Conservation (phyloP, 768 basidiomycete genomes). For the Dacryopinax primogenitus region DNA sequence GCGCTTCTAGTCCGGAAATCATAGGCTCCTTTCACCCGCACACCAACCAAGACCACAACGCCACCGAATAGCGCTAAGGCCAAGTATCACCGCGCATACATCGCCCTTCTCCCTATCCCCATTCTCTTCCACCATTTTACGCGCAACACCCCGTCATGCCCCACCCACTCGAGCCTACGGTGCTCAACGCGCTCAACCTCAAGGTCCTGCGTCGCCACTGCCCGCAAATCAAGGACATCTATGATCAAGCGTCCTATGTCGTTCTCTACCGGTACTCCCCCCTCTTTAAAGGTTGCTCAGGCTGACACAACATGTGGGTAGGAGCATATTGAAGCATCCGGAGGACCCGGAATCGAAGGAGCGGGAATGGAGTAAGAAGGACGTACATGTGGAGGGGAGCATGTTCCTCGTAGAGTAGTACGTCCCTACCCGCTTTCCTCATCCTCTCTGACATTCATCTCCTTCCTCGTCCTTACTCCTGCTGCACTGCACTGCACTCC, state of each 20-base stretch:
- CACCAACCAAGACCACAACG: neutral
- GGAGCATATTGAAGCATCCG: slow-evolving; percentile 3
- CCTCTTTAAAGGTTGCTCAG: too few species aligned
- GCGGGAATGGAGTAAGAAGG: slow-evolving; percentile 4
- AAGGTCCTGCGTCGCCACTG: slow-evolving; percentile 3
- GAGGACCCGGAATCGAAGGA: neutral
- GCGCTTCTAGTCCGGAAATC: too few species aligned
- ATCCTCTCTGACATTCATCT: neutral
- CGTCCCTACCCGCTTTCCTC: neutral
- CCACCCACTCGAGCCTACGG: neutral
- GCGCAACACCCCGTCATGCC: neutral
- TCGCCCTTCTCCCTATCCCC: neutral
- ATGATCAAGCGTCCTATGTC: slow-evolving; percentile 5
- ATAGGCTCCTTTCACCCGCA: too few species aligned
- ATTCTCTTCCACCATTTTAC: too few species aligned
- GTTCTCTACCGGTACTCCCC: neutral
- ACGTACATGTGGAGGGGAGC: slow-evolving; percentile 6
- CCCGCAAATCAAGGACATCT: slow-evolving; percentile 2
- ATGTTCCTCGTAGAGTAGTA: slow-evolving; percentile 8
- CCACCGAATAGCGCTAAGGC: neutral
- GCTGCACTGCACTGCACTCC: neutral
- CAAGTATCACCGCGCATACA: neutral
- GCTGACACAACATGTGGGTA: neutral
- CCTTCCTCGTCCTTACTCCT: neutral
- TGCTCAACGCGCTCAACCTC: slow-evolving; percentile 8